Conservation (phyloP, 1,139 yeast species). For the Nadsonia commutata region DNA sequence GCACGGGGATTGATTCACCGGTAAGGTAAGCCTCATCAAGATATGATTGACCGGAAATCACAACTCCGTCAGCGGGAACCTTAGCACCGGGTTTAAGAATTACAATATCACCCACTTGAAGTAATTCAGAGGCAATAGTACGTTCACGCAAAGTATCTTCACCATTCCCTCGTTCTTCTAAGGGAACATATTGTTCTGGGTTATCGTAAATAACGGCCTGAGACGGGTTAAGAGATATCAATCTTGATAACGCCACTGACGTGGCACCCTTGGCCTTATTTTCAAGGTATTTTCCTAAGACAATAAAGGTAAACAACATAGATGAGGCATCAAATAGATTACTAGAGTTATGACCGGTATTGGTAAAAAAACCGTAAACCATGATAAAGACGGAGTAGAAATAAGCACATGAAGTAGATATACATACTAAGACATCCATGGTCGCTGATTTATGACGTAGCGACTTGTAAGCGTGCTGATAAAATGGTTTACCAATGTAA, state of each 20-base stretch:
- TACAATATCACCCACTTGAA: slow-evolving; percentile 67
- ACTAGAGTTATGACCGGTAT: slow-evolving; percentile 33
- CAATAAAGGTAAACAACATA: slow-evolving; percentile 71
- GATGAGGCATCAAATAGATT: slow-evolving; percentile 78
- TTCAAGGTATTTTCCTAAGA: slow-evolving; percentile 83
- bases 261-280: slow-evolving; percentile 90
- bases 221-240: slow-evolving; percentile 70
- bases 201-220: slow-evolving; percentile 41
- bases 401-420: slow-evolving; percentile 72
- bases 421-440: slow-evolving; percentile 83
- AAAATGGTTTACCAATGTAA: slow-evolving; percentile 48
- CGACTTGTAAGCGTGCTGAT: slow-evolving; percentile 50
- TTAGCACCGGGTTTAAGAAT: slow-evolving; percentile 74
- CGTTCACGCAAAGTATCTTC: slow-evolving; percentile 14
- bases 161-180: slow-evolving; percentile 9
- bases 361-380: slow-evolving; percentile 26
- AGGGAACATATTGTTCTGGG: slow-evolving; percentile 9
- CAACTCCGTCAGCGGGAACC: slow-evolving; percentile 82
- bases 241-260: slow-evolving; percentile 68
- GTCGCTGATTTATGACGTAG: slow-evolving; percentile 65
- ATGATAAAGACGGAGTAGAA: slow-evolving; percentile 55
- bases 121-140: slow-evolving; percentile 50
- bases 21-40: slow-evolving; percentile 81
- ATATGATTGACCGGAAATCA: slow-evolving; percentile 65
- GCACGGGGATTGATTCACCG: slow-evolving; percentile 73